Base-by-base conservation (phyloP, 106 monocot genomes). In the Allium sativum region DNA sequence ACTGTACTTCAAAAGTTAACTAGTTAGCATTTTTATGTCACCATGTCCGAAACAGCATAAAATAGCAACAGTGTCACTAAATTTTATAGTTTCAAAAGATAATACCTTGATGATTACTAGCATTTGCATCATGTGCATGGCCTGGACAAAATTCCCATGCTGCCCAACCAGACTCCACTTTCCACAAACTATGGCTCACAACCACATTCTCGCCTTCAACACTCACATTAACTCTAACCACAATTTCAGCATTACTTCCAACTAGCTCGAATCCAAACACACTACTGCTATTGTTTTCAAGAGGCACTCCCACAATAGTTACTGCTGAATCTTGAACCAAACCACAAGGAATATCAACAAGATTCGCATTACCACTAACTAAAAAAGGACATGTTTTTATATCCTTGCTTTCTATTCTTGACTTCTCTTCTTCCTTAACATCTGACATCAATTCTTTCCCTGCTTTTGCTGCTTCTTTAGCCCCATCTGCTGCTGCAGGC, bases 291-390 rank as follows among this genome's bases (percentile, higher is more conserved):
- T 69, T 70, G 12, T 8, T 57, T 4, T 51, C 69, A 18, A 45
- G 17, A 12, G 85, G 82, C 4, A 84, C 58, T 9, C 76, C 93
- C 0, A 93, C 75, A 17, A 88, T 20, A 3, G 78, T 88, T 40
- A 93, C 68, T n/a, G 88, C 84, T n/a, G 93, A 93, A 52, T 78
- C 77, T 68, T 82, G 66, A 21, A 76, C 70, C 11, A 93, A 45
- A 48, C 93, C 93, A 56, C 93, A 93, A 0, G 93, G 93, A 42
- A 93, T 60, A 55, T 60, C 70, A 12, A 84, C 52, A 1, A 8
- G 46, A 18, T 56, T 62, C 50, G 18, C 44, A 51, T 47, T 61
- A 56, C 44, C 22, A 12, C 9, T 31, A 13, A 82, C 77, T 10
- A 72, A 59, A 42, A 70, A 82, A 1, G 84, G 84, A 64, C 82